Base-by-base conservation (phyloP, 192 early-diverging fungal species). In the Mortierella claussenii region DNA sequence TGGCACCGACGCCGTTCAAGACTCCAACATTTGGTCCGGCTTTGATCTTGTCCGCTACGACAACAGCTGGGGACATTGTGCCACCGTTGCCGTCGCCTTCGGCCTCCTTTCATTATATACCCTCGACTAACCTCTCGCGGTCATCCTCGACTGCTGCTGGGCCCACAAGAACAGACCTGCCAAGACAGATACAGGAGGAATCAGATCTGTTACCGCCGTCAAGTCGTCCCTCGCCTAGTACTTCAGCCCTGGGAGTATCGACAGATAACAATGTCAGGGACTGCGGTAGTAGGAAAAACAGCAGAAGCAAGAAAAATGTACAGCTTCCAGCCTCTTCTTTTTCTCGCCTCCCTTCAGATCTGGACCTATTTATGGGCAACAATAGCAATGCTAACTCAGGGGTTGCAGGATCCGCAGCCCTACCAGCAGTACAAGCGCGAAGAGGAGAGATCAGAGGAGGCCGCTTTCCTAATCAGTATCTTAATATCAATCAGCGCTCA, bases 1-100 rank as follows among this genome's bases (percentile, higher is more conserved):
- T 65, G 15, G 57, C 62, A 1, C 63, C 70, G 0, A 65, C 55
- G 17, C 70, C 70, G 18, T 49, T 67, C 47, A 76, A 76, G 26
- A 76, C 73, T 1, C 73, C 73, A 0, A 76, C 73, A 18, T 76
- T 76, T 67, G 73, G 73, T 3, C 73, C 73, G 0, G 73, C 58
- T 12, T 23, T 50, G 18, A 43, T 43, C 15, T 23, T 44, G 37
- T 4, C 45, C 0, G 15, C 43, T 28, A 33, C 31, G 18, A 11
- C n/a, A 21, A 12, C 20, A 32, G 24, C 15, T 34, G 48, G 26
- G 12, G 26, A 30, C 20, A 37, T 50, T 27, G 65, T 44, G 10
- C 73, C 58, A 0, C 49, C 64, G 20, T 1, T 67, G 23, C 73
- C 73, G 10, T 67, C 65, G 17, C 64, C 70, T 20, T 65, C 70